phyloP scores from a whole-genome alignment of 305 asterid species.

The Fraxinus velutina region DNA sequence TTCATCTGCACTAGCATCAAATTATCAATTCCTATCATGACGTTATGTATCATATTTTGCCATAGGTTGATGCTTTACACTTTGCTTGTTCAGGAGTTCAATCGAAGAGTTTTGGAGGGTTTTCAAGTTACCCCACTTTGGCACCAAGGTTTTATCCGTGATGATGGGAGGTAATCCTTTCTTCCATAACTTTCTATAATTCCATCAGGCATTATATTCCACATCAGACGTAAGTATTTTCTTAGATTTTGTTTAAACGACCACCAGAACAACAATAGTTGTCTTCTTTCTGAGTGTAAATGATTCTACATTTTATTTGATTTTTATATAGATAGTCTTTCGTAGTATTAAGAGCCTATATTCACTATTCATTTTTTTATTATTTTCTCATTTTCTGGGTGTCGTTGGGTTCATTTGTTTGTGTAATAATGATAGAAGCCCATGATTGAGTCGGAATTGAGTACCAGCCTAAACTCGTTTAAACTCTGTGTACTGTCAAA shows the following conservation, averaged over 20 bases:
- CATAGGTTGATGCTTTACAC: not conserved
- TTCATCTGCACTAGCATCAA: not conserved
- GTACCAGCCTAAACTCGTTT: not conserved
- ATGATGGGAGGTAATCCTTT: slow-evolving; percentile 72
- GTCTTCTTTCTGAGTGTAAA: not conserved
- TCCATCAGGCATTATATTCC: not conserved
- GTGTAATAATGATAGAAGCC: not conserved
- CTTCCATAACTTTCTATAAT: not conserved
- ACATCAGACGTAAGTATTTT: not conserved
- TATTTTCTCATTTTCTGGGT: not conserved
- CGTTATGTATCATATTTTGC: not conserved
- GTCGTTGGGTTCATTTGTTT: not conserved
- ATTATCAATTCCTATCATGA: not conserved
- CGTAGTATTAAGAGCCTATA: not conserved
- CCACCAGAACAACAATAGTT: not conserved
- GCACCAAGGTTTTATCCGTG: slow-evolving; percentile 83
- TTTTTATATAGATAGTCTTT: not conserved
- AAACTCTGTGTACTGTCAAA: not conserved
- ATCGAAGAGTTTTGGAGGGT: slow-evolving; percentile 72
- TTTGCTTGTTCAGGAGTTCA: slow-evolving; percentile 65
- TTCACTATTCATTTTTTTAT: not conserved
- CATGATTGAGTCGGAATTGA: not conserved
- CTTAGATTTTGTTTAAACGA: not conserved
- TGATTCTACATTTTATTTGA: not conserved
- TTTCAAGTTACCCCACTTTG: slow-evolving; percentile 95